Conservation (phyloP, 1,284 basidiomycete species). For the Vanrija pseudolonga region DNA sequence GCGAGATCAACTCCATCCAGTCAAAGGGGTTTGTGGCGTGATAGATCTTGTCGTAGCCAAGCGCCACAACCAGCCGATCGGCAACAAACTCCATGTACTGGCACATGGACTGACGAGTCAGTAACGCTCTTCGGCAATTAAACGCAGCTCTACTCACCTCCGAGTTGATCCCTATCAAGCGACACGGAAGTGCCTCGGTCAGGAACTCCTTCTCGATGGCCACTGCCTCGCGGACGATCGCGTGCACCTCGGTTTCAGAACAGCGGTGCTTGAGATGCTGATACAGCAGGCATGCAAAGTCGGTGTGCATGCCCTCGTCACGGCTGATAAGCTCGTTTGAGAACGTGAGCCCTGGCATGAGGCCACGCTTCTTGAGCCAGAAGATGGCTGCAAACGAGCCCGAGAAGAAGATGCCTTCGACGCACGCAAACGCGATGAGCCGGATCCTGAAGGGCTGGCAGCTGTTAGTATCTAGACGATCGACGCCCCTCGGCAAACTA, state of each 20-base stretch:
- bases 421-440: conserved; percentile 88
- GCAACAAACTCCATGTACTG: conserved; percentile 96
- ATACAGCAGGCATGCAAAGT: conserved; percentile 65
- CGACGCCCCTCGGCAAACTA: neutral
- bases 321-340: conserved; percentile 94
- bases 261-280: conserved; percentile 68
- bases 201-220: conserved; percentile 76
- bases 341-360: conserved; percentile 95
- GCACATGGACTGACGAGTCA: conserved; percentile 77
- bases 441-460: conserved; percentile 79
- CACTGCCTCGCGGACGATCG: conserved; percentile 76
- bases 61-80: conserved; percentile 73
- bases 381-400: conserved; percentile 94
- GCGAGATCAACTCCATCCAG: conserved; percentile 89
- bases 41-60: conserved; percentile 79
- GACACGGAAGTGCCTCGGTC: conserved; percentile 56
- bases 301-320: conserved; percentile 96
- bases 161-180: conserved; percentile 55
- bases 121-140: conserved; percentile 6
- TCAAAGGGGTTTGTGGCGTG: conserved; percentile 65
- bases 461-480: neutral
- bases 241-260: conserved; percentile 66
- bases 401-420: conserved; percentile 97
- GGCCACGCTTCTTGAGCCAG: conserved; percentile 97
- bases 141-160: conserved; percentile 43